A percentile compares a stretch with the other conserved stretches of the same genome.
These are phyloP conservation scores for Durotheca rogersii DNA, from an alignment of 495 filamentous ascomycete genomes.

Conservation along the genomic window DNA sequence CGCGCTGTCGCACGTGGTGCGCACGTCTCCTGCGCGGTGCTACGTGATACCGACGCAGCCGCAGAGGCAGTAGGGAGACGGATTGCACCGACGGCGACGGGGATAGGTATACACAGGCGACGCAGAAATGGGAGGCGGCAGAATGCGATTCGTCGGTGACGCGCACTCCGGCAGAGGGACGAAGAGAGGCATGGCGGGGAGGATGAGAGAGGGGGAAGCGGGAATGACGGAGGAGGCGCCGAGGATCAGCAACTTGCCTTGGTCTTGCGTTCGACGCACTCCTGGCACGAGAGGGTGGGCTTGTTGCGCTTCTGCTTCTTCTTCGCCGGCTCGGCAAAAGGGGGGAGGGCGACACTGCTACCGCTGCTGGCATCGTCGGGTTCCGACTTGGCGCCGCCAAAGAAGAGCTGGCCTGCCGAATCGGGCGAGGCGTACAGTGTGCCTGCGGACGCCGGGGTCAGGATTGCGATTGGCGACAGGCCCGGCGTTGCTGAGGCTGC, in stretches of 20 bases:
- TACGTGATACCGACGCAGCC: neutral
- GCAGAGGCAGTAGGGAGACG: neutral
- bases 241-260: conserved; percentile 49
- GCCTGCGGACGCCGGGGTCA: conserved; percentile 38
- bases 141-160: too few species aligned
- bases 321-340: conserved; percentile 40
- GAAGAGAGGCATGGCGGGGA: neutral
- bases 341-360: conserved; percentile 30
- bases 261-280: conserved; percentile 71
- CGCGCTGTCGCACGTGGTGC: too few species aligned
- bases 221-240: neutral
- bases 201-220: neutral
- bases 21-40: too few species aligned
- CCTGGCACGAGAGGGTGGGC: conserved; percentile 68
- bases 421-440: conserved; percentile 46
- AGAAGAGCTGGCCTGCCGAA: conserved; percentile 31
- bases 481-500: conserved; percentile 8
- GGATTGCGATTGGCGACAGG: conserved; percentile 29
- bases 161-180: neutral
- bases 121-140: too few species aligned
- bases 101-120: too few species aligned
- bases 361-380: conserved; percentile 34
- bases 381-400: conserved; percentile 34
- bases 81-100: too few species aligned
- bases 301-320: conserved; percentile 77